These are phyloP conservation scores for Adansonia madagascariensis DNA, from an alignment of 441 rosid species.

Conservation along the genomic window DNA sequence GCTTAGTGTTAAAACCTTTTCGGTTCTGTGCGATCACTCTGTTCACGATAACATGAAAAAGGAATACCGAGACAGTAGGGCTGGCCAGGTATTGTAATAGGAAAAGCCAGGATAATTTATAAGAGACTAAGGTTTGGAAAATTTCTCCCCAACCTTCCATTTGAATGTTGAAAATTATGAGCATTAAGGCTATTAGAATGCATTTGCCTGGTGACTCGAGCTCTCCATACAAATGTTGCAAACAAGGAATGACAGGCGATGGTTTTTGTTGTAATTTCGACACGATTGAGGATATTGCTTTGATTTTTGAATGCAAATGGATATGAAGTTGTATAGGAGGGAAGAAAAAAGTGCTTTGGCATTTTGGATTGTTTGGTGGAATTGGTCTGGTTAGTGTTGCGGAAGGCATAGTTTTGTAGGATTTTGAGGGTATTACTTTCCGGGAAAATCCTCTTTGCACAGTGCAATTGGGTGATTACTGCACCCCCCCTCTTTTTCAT, in stretches of 20 bases:
- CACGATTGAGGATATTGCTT: conserved; percentile 32
- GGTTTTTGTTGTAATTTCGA: conserved; percentile 31
- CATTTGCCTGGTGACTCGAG: not conserved
- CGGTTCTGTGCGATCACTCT: not conserved
- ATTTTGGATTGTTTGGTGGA: not conserved
- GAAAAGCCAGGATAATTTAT: not conserved
- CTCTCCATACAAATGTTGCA: conserved; percentile 5
- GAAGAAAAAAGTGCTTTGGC: conserved; percentile 20
- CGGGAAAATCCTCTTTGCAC: conserved; percentile 25
- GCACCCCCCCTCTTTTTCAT: conserved; percentile 23
- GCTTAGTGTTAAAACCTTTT: conserved; percentile 25
- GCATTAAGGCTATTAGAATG: not conserved
- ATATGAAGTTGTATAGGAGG: conserved; percentile 44
- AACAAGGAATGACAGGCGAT: conserved; percentile 21
- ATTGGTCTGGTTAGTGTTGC: conserved; percentile 22
- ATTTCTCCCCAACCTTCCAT: conserved; percentile 12
- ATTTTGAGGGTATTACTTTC: conserved; percentile 28
- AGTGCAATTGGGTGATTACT: conserved; percentile 24
- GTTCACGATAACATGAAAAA: not conserved
- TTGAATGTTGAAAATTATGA: conserved; percentile 1
- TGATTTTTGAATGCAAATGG: conserved; percentile 45
- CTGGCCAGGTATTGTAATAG: conserved; percentile 1
- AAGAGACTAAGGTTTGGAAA: not conserved
- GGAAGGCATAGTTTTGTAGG: conserved; percentile 23
- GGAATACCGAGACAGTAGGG: not conserved